Conservation (phyloP, 1,139 yeast species). For the Saccharomyces hybrid region DNA sequence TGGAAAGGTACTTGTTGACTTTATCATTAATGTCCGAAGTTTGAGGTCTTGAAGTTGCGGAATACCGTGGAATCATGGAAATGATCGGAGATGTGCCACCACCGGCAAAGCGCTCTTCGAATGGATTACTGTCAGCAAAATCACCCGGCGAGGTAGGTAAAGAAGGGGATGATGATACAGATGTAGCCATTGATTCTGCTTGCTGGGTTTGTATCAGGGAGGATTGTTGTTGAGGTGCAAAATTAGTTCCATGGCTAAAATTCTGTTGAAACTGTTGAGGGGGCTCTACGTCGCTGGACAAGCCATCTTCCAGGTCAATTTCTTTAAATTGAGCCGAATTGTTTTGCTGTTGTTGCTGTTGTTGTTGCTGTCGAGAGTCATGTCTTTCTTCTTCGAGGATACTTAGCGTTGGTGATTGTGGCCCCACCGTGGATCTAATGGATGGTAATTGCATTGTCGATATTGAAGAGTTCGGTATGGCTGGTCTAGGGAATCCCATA, state of each 20-base stretch:
- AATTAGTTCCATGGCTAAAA: constrained; percentile 2
- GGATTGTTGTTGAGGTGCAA: constrained; percentile 5
- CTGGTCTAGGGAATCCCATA: constrained; percentile 22
- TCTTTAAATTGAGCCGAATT: constrained; percentile 23
- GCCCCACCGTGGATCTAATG: constrained; percentile 13
- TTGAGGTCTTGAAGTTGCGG: constrained; percentile 22
- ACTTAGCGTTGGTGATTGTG: constrained; percentile 12
- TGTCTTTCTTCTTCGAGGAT: constrained; percentile 8
- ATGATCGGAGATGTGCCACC: constrained; percentile 28
- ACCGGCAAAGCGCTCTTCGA: constrained; percentile 25
- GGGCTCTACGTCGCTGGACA: constrained; percentile 36
- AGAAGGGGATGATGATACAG: constrained; percentile 29
- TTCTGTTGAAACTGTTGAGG: constrained; percentile 3
- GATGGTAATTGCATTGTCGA: constrained; percentile 22
- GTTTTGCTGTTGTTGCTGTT: constrained; percentile 6
- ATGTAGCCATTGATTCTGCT: constrained; percentile 13
- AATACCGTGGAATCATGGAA: constrained; percentile 27
- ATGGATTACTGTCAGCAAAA: constrained; percentile 27
- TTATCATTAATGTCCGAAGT: constrained; percentile 31
- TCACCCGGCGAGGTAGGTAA: constrained; percentile 36
- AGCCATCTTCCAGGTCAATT: constrained; percentile 35
- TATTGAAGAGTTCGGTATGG: constrained; percentile 21
- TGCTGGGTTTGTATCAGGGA: constrained; percentile 4
- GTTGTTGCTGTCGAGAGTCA: constrained; percentile 9
- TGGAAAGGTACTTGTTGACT: constrained; percentile 37